Conservation (phyloP, 208 protist species). For the Zelonia costaricensis region DNA sequence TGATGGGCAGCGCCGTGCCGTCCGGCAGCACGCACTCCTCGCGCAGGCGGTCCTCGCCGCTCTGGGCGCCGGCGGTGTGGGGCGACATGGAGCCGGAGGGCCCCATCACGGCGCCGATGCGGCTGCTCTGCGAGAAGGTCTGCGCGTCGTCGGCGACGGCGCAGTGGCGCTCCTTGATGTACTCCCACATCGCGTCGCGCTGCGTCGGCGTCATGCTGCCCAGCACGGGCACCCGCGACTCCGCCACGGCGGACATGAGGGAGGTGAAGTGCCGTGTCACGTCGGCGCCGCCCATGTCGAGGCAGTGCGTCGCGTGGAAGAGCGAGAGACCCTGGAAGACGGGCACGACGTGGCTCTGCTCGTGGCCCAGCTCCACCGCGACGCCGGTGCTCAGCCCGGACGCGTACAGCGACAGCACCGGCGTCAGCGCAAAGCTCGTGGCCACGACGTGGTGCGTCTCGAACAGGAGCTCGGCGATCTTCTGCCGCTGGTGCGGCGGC, state of each 20-base stretch:
- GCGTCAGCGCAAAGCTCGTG: constrained; percentile 72
- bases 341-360: constrained; percentile 97
- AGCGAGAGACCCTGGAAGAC: constrained; percentile 97
- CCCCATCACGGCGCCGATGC: neutral
- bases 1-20: constrained; percentile 65
- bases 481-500: constrained; percentile 78
- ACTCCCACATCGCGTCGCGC: constrained; percentile 63
- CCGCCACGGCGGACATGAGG: constrained; percentile 15
- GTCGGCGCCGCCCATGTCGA: constrained; percentile 81
- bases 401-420: constrained; percentile 90
- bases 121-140: constrained; percentile 15
- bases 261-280: constrained; percentile 57
- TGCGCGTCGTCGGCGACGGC: constrained; percentile 35
- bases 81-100: neutral
- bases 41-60: constrained; percentile 25
- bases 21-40: constrained; percentile 79
- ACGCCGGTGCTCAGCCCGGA: constrained; percentile 83
- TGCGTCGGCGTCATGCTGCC: constrained; percentile 39
- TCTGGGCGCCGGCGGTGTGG: neutral
- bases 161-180: constrained; percentile 89
- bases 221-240: constrained; percentile 34
- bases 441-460: constrained; percentile 75
- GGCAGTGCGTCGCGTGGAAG: constrained; percentile 89
- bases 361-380: constrained; percentile 96
- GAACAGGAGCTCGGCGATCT: constrained; percentile 87